Evolutionary conservation across 305 asterid species (phyloP).

Genomic region (Fraxinus floribunda): DNA sequence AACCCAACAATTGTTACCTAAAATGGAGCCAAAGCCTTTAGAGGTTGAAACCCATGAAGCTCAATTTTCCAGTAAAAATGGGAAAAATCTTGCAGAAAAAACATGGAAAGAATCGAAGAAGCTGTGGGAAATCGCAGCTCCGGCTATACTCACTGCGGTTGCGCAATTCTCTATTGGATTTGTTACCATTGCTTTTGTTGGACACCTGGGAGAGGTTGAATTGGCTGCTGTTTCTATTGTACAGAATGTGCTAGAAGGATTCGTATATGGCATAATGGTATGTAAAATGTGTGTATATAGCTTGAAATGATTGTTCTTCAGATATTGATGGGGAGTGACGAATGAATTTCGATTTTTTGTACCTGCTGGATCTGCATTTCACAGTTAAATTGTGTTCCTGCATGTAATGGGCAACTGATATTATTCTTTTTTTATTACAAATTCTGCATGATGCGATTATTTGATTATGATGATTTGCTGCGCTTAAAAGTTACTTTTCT

Average conservation of each 20-base stretch:
- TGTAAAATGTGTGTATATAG: not conserved
- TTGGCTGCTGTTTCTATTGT: constrained; percentile 82
- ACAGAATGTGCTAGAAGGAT: constrained; percentile 72
- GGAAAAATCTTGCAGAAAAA: constrained; percentile 18
- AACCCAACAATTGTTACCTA: constrained; percentile 32
- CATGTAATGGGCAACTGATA: not conserved
- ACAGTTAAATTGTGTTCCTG: not conserved
- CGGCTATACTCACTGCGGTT: constrained; percentile 64
- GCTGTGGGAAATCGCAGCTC: constrained; percentile 66
- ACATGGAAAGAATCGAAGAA: constrained; percentile 57
- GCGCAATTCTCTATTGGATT: constrained; percentile 64
- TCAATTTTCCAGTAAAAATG: not conserved
- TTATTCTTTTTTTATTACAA: not conserved
- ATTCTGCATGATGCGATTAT: not conserved
- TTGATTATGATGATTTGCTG: not conserved
- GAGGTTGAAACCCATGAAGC: constrained; percentile 27
- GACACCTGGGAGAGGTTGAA: constrained; percentile 66
- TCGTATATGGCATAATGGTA: constrained; percentile 74
- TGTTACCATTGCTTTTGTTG: constrained; percentile 65
- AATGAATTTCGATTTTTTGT: not conserved
- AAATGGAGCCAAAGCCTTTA: constrained; percentile 31
- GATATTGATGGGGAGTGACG: not conserved
- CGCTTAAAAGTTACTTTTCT: not conserved
- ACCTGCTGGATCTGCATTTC: not conserved
- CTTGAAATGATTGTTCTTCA: not conserved